Percentiles rank a stretch among this genome's conserved stretches.
phyloP scores from a whole-genome alignment of 2,329 filamentous ascomycete genomes.

The Xylaria digitata region DNA sequence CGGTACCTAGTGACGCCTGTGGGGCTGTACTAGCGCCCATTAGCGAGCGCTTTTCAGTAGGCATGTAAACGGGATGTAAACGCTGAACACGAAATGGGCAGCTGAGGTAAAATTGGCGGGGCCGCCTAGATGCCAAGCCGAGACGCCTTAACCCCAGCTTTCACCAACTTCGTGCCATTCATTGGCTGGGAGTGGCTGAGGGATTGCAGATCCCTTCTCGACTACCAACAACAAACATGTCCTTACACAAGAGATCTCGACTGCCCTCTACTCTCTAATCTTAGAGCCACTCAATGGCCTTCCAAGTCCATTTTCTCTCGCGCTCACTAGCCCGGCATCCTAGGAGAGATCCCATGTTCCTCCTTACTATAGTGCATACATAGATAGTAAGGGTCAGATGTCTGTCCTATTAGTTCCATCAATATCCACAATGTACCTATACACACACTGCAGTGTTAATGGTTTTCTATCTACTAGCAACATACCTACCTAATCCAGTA shows the following conservation, averaged over 20 bases:
- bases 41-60: constrained; percentile 14
- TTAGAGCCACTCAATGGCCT: constrained; percentile 26
- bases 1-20: constrained; percentile 11
- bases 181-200: constrained; percentile 44
- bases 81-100: constrained; percentile 13
- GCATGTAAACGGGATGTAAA: no score
- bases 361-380: neutral
- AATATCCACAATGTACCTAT: neutral
- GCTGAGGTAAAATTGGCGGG: constrained; percentile 18
- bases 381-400: no score
- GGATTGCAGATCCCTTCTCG: constrained; percentile 32
- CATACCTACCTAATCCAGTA: neutral
- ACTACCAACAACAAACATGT: constrained; percentile 25
- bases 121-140: constrained; percentile 42
- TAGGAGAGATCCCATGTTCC: constrained; percentile 1
- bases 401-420: neutral
- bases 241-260: constrained; percentile 16
- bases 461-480: no score
- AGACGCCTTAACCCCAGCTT: constrained; percentile 44
- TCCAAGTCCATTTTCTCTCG: constrained; percentile 12
- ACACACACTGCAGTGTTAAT: neutral
- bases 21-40: neutral
- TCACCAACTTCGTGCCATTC: constrained; percentile 37
- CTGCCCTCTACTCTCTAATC: constrained; percentile 1
- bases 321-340: constrained; percentile 8